phyloP scores from a whole-genome alignment of 371 early-diverging fungal species.

The Coemansia sp. region DNA sequence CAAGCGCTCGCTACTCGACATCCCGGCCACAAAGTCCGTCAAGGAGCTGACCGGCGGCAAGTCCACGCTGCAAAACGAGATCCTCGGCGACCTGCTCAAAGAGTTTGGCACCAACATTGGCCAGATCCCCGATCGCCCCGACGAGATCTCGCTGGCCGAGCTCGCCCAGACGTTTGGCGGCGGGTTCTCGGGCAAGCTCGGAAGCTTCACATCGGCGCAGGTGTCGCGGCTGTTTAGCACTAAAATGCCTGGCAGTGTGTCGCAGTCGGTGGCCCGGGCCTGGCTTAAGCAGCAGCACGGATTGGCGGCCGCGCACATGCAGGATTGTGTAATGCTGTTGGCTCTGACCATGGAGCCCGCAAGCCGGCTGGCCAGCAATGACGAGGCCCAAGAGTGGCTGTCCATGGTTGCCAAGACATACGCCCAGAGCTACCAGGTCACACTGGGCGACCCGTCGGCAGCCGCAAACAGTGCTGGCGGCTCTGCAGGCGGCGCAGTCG shows the following conservation, averaged over 20 bases:
- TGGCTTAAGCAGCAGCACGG: slow-evolving; percentile 73
- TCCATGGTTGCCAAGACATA: slow-evolving; percentile 74
- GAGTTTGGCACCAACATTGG: slow-evolving; percentile 61
- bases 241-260: slow-evolving; percentile 96
- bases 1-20: slow-evolving; percentile 77
- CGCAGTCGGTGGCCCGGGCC: slow-evolving; percentile 75
- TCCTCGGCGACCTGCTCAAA: slow-evolving; percentile 92
- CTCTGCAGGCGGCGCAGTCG: slow-evolving; percentile 39
- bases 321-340: slow-evolving; percentile 78
- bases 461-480: slow-evolving; percentile 41
- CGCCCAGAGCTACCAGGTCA: slow-evolving; percentile 74
- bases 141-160: slow-evolving; percentile 57
- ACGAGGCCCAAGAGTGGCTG: slow-evolving; percentile 87
- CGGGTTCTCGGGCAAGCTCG: slow-evolving; percentile 70
- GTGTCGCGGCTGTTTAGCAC: slow-evolving; percentile 80
- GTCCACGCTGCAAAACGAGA: slow-evolving; percentile 96
- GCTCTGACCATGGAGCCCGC: slow-evolving; percentile 87
- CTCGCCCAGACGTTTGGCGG: slow-evolving; percentile 76
- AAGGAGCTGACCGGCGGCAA: slow-evolving; percentile 95
- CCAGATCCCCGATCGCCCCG: slow-evolving; percentile 32
- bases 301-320: slow-evolving; percentile 72
- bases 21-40: slow-evolving; percentile 78
- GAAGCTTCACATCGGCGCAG: slow-evolving; percentile 79
- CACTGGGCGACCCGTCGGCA: slow-evolving; percentile 18
- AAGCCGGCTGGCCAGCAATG: slow-evolving; percentile 71